Percentiles rank a stretch among this genome's conserved stretches.
Conservation (phyloP, 2,329 filamentous ascomycete genomes). For the Penicillium sp. region DNA sequence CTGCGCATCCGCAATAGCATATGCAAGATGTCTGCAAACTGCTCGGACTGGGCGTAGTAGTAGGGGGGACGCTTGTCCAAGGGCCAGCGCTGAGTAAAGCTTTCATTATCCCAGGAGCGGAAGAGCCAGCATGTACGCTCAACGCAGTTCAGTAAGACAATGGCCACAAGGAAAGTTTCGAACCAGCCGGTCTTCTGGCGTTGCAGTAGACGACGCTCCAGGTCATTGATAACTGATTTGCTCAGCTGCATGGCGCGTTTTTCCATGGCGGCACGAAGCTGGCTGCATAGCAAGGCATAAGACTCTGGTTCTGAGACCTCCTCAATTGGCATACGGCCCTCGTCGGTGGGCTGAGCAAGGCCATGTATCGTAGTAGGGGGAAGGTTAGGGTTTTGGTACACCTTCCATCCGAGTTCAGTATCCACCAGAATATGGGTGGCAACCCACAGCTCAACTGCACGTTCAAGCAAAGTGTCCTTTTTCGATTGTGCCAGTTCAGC, state of each 20-base stretch:
- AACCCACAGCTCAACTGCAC: constrained; percentile 58
- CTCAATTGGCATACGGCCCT: constrained; percentile 42
- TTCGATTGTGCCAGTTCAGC: constrained; percentile 39
- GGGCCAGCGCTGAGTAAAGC: constrained; percentile 49
- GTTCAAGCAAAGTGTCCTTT: constrained; percentile 41
- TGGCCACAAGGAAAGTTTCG: constrained; percentile 59
- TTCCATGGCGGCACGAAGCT: constrained; percentile 57
- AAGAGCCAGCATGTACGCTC: constrained; percentile 62
- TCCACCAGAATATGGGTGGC: constrained; percentile 57
- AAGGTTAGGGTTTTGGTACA: constrained; percentile 49
- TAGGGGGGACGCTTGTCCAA: constrained; percentile 53
- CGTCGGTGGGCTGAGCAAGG: constrained; percentile 39
- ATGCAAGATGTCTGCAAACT: constrained; percentile 58
- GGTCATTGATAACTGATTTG: constrained; percentile 58
- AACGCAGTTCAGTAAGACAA: constrained; percentile 60
- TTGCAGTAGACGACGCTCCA: constrained; percentile 60
- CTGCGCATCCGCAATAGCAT: constrained; percentile 60
- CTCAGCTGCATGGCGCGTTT: constrained; percentile 54
- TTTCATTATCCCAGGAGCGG: constrained; percentile 51
- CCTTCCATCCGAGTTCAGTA: constrained; percentile 48
- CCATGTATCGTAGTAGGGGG: constrained; percentile 38
- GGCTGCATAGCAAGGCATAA: constrained; percentile 52
- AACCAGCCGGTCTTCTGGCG: constrained; percentile 58
- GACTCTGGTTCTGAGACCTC: constrained; percentile 44
- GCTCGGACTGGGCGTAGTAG: constrained; percentile 57